phyloP scores from a whole-genome alignment of 1,284 basidiomycete genomes.

The Fomitopsis palustris region DNA sequence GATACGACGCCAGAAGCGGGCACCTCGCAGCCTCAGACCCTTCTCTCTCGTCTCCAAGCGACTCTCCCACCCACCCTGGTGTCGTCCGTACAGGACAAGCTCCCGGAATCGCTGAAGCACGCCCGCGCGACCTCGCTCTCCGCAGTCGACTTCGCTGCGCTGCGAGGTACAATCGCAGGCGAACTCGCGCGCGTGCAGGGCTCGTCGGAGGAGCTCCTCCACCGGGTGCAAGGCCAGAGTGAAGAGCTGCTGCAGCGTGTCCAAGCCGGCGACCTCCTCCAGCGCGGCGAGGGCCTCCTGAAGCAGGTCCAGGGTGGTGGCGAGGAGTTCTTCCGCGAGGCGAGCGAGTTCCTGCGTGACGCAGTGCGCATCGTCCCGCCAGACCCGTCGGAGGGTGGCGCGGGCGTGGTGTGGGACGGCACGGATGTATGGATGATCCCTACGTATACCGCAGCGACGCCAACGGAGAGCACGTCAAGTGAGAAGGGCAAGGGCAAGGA shows the following conservation, averaged over 20 bases:
- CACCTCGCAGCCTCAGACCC: slow-evolving; percentile 28
- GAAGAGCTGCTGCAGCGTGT: slow-evolving; percentile 52
- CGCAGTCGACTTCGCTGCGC: slow-evolving; percentile 58
- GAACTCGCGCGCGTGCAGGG: slow-evolving; percentile 76
- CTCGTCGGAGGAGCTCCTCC: slow-evolving; percentile 78
- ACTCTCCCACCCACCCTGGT: slow-evolving; percentile 70
- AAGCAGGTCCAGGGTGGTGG: slow-evolving; percentile 49
- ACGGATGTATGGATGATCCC: slow-evolving; percentile 79
- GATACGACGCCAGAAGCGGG: neutral
- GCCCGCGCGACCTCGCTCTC: slow-evolving; percentile 37
- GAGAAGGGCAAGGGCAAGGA: slow-evolving; percentile 40
- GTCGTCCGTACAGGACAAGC: slow-evolving; percentile 60
- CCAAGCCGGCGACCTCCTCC: slow-evolving; percentile 44
- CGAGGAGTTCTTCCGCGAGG: slow-evolving; percentile 69
- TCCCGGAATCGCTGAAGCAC: slow-evolving; percentile 51
- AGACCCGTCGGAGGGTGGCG: slow-evolving; percentile 38
- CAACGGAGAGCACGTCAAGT: slow-evolving; percentile 7
- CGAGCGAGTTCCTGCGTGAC: slow-evolving; percentile 74
- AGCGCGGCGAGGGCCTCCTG: slow-evolving; percentile 76
- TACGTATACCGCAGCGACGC: slow-evolving; percentile 24
- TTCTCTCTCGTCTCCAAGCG: slow-evolving; percentile 70
- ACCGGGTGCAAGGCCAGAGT: slow-evolving; percentile 35
- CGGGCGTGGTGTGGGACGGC: slow-evolving; percentile 72
- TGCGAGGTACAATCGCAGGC: slow-evolving; percentile 59
- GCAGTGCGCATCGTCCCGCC: slow-evolving; percentile 90